phyloP scores from a whole-genome alignment of 305 asterid species.

The Fraxinus ornus region DNA sequence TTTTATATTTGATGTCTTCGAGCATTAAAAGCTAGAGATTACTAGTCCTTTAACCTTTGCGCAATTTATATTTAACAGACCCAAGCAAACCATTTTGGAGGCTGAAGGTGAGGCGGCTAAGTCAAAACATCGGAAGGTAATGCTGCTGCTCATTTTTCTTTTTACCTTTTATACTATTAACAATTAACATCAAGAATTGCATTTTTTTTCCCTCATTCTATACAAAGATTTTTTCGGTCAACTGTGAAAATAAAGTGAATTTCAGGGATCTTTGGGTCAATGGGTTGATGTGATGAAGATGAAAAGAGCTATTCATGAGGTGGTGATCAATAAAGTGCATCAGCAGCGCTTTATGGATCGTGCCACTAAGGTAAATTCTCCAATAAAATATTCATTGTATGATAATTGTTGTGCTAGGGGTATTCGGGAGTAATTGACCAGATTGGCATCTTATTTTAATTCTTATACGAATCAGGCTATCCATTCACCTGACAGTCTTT shows the following conservation, averaged over 20 bases:
- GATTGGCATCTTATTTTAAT: background rate
- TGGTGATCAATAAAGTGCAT: slow-evolving; percentile 77
- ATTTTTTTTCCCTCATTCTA: background rate
- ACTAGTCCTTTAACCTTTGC: slow-evolving; percentile 18
- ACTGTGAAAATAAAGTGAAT: slow-evolving; percentile 27
- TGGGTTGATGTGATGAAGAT: slow-evolving; percentile 84
- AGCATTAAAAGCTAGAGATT: background rate
- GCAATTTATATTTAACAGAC: slow-evolving; percentile 40
- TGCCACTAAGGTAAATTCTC: slow-evolving; percentile 46
- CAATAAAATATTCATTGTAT: slow-evolving; percentile 18
- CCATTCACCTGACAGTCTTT: background rate
- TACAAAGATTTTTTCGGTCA: background rate
- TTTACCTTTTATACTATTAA: slow-evolving; percentile 3
- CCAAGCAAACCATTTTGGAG: slow-evolving; percentile 85
- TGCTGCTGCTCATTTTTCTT: slow-evolving; percentile 15
- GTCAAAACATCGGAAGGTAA: slow-evolving; percentile 63
- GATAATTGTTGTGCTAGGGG: background rate
- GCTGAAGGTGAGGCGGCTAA: slow-evolving; percentile 92
- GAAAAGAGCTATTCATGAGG: slow-evolving; percentile 90
- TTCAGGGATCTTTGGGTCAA: slow-evolving; percentile 59
- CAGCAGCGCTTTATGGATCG: slow-evolving; percentile 49
- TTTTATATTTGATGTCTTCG: slow-evolving; percentile 13
- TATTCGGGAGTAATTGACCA: background rate
- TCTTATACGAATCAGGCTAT: background rate
- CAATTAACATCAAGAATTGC: background rate